Evolutionary conservation across 2,329 filamentous ascomycete species (phyloP).

Genomic region (Colletotrichum godetiae): DNA sequence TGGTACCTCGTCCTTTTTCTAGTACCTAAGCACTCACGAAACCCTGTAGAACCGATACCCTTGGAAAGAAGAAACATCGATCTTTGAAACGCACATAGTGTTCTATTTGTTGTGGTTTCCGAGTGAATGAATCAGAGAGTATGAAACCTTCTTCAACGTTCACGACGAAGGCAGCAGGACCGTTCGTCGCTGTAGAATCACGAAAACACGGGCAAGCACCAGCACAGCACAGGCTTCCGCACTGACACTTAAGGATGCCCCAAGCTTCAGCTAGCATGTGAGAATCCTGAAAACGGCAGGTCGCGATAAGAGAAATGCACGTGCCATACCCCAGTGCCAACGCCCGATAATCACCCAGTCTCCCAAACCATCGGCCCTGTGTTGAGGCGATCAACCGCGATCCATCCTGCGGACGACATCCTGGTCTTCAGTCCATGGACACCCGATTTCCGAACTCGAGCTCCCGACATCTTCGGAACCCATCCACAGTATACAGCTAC

Average conservation of each 20-base stretch:
- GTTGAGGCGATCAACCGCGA: slow-evolving; percentile 4
- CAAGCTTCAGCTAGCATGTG: slow-evolving; percentile 27
- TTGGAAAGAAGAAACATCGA: not conserved
- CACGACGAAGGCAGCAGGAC: not conserved
- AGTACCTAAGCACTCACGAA: not conserved
- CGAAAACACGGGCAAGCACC: not conserved
- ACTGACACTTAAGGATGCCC: slow-evolving; percentile 5
- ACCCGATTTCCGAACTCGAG: not conserved
- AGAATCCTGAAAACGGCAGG: slow-evolving; percentile 32
- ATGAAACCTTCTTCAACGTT: not conserved
- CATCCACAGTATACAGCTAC: not conserved
- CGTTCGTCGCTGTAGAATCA: not conserved
- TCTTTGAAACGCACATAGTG: not conserved
- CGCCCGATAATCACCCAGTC: not conserved
- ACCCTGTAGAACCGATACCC: not conserved
- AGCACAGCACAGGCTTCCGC: not conserved
- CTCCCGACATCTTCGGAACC: not conserved
- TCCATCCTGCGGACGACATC: slow-evolving; percentile 6
- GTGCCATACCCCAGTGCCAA: slow-evolving; percentile 28
- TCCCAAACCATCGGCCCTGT: not conserved
- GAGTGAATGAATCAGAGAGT: not conserved
- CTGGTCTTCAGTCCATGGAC: slow-evolving; percentile 1
- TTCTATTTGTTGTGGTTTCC: not conserved
- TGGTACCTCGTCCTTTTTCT: not conserved
- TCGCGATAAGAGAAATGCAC: slow-evolving; percentile 23